Evolutionary conservation across 768 basidiomycete species (phyloP).

Genomic region (Lactifluus pinguis): DNA sequence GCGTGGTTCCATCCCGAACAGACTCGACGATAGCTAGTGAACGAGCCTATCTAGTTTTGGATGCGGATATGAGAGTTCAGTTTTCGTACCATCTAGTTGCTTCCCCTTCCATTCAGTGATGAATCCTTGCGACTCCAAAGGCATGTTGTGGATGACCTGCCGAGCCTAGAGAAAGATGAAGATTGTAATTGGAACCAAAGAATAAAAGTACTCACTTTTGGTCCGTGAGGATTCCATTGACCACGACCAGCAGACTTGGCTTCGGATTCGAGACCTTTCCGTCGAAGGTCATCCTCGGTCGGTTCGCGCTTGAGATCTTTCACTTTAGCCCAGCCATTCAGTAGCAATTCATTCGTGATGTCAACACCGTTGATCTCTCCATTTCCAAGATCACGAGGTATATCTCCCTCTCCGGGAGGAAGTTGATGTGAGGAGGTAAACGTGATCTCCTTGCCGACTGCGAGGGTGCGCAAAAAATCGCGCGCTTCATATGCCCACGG

Average conservation of each 20-base stretch:
- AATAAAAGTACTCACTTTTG: slow-evolving; percentile 37
- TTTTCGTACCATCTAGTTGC: slow-evolving; percentile 62
- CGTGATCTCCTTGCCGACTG: slow-evolving; percentile 85
- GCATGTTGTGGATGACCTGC: slow-evolving; percentile 78
- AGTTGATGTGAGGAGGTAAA: slow-evolving; percentile 79
- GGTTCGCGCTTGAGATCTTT: slow-evolving; percentile 82
- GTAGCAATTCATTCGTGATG: slow-evolving; percentile 66
- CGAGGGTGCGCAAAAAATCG: slow-evolving; percentile 77
- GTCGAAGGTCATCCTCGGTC: slow-evolving; percentile 66
- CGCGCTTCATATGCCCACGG: slow-evolving; percentile 89
- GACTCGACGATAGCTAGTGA: slow-evolving; percentile 79
- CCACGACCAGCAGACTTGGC: slow-evolving; percentile 72
- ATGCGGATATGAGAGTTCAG: slow-evolving; percentile 13
- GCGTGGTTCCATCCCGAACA: slow-evolving; percentile 85
- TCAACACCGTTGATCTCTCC: slow-evolving; percentile 69
- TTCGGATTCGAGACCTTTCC: slow-evolving; percentile 66
- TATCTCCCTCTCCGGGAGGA: slow-evolving; percentile 58
- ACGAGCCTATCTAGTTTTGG: background rate
- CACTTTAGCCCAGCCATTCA: slow-evolving; percentile 86
- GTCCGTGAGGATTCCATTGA: slow-evolving; percentile 78
- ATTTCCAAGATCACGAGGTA: slow-evolving; percentile 69
- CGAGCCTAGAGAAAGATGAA: slow-evolving; percentile 42
- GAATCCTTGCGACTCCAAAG: slow-evolving; percentile 80
- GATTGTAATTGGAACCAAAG: background rate
- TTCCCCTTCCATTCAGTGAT: slow-evolving; percentile 90